These are phyloP conservation scores for Blastomyces emzantsi DNA, from an alignment of 2,329 filamentous ascomycete species.

Conservation along the genomic window DNA sequence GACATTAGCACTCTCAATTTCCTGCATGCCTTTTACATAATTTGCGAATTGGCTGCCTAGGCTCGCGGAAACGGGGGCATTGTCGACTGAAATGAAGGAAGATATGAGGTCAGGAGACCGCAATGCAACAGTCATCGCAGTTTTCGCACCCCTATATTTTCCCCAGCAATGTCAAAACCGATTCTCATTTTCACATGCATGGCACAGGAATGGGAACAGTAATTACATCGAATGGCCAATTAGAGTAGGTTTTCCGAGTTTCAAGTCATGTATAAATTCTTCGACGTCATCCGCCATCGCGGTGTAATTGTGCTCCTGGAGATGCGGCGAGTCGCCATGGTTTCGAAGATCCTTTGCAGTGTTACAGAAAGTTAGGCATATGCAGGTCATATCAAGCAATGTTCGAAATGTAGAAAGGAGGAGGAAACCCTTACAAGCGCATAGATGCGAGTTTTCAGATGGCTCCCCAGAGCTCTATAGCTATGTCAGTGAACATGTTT, in stretches of 20 bases:
- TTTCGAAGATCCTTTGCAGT: slow-evolving; percentile 67
- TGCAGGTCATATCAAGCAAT: not conserved
- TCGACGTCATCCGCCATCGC: slow-evolving; percentile 75
- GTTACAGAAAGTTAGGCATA: not conserved
- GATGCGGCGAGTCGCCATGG: slow-evolving; percentile 79
- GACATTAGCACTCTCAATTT: slow-evolving; percentile 60
- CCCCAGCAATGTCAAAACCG: slow-evolving; percentile 1
- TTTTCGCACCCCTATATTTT: slow-evolving; percentile 64
- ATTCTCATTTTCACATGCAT: not conserved
- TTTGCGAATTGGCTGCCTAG: slow-evolving; percentile 61
- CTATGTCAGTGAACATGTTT: not conserved
- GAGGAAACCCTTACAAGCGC: slow-evolving; percentile 50
- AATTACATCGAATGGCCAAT: slow-evolving; percentile 82
- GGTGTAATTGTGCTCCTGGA: slow-evolving; percentile 61
- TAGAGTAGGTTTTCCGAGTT: slow-evolving; percentile 54
- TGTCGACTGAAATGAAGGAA: slow-evolving; percentile 72
- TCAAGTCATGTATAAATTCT: slow-evolving; percentile 60
- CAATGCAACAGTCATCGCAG: slow-evolving; percentile 74
- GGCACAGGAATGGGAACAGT: not conserved
- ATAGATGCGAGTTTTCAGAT: slow-evolving; percentile 67
- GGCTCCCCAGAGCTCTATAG: slow-evolving; percentile 61
- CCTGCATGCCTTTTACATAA: slow-evolving; percentile 57
- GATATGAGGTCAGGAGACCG: slow-evolving; percentile 54
- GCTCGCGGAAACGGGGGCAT: slow-evolving; percentile 69
- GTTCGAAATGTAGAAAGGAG: slow-evolving; percentile 13